Percentiles rank a stretch among this genome's conserved stretches.
These are phyloP conservation scores for Coccomyxa sp. DNA, from an alignment of 139 green algal species.

Conservation along the genomic window DNA sequence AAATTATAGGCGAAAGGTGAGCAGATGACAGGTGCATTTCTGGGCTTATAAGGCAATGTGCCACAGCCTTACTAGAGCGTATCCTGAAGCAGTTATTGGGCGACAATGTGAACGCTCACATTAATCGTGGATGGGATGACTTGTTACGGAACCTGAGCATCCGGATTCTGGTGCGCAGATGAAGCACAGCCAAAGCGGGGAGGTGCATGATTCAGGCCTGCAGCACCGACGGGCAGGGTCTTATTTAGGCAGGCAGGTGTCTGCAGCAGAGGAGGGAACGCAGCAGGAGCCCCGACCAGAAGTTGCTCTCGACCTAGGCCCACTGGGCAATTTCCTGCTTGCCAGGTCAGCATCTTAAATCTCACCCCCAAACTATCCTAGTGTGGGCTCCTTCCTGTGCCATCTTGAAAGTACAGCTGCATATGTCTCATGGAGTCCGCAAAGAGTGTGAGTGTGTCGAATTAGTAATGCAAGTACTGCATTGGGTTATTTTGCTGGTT, in stretches of 20 bases:
- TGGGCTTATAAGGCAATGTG: too few species aligned
- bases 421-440: too few species aligned
- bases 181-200: background rate
- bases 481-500: background rate
- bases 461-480: background rate
- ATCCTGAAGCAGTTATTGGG: too few species aligned
- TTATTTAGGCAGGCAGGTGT: background rate
- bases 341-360: background rate
- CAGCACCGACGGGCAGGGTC: too few species aligned
- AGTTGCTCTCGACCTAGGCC: background rate
- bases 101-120: too few species aligned
- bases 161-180: background rate
- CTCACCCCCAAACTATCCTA: background rate
- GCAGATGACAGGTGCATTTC: too few species aligned
- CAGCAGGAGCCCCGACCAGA: background rate
- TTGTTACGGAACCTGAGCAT: background rate
- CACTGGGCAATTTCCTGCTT: slow-evolving; percentile 1
- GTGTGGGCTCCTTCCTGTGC: background rate
- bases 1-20: too few species aligned
- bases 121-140: background rate
- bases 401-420: background rate
- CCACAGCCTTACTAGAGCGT: too few species aligned
- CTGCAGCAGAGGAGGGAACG: background rate
- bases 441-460: background rate
- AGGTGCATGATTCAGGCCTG: too few species aligned